Evolutionary conservation across 179 eudicot genomes (phyloP), one percentile per base, ranked within the genome.

Genomic region (Actinidia chinensis): DNA sequence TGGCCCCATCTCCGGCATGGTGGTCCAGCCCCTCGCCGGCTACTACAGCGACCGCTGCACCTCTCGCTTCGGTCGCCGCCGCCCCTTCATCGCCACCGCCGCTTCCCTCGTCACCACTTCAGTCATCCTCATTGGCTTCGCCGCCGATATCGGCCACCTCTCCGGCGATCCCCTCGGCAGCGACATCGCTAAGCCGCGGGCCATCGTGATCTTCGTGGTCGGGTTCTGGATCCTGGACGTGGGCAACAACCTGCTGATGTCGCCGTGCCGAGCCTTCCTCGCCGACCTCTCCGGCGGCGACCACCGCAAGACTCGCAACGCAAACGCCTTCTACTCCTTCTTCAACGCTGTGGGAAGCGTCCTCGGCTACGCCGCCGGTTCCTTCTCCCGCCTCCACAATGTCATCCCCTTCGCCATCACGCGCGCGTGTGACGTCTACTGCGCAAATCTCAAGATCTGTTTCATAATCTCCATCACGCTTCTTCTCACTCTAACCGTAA

Each of bases 151-250:
- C 8, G 95, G 97, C 0, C 87, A 75, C 23, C 81, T 84, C 18
- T 59, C 87, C 17, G 97, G 97, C 1, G 97, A 92, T 76, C 46
- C 77, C 0, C 42, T 74, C 20, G 81, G 70, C 0, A 28, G 55
- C 23, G 46, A 23, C n/a, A n/a, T n/a, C 0, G 13, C 81, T 0
- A 93, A 91, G 66, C 89, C 90, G 0, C 83, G 89, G 1, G 93
- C 97, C 63, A 85, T 89, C 66, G 83, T 90, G 5, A 85, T 93
- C 2, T 93, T 93, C 66, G 89, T 93, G 9, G 80, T 93, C 17
- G 94, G 96, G 13, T 91, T 93, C 40, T 91, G 92, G 94, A 86
- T 90, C 71, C 90, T 93, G 0, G 97, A 93, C 77, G 92, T 91
- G 3, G 91, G 91, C 6, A 93, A 93, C 80, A 93, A 93, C 87